phyloP scores from a whole-genome alignment of 768 basidiomycete species.

The Leccinum sublutescens region DNA sequence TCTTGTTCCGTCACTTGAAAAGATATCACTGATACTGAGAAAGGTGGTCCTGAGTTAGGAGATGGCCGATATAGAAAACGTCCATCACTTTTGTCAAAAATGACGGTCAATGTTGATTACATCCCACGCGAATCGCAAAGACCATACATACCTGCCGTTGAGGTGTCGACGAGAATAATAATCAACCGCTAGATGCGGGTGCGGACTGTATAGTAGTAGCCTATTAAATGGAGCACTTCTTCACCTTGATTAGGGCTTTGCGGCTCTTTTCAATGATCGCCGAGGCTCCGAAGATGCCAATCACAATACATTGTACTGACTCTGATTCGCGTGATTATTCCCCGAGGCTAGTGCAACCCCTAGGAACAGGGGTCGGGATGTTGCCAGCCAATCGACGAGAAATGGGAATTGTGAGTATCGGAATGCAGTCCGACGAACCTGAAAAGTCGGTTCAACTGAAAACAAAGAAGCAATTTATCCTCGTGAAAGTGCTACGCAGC shows the following conservation, averaged over 20 bases:
- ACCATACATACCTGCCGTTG: not conserved
- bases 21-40: not conserved
- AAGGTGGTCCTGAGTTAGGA: not conserved
- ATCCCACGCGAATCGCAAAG: not conserved
- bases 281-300: slow-evolving; percentile 3
- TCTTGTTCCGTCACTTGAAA: not conserved
- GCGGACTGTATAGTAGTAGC: not conserved
- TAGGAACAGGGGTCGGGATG: slow-evolving; percentile 9
- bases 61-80: not conserved
- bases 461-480: not conserved
- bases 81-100: not conserved
- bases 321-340: slow-evolving; percentile 8
- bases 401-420: not conserved
- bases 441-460: not conserved
- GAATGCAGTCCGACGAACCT: not conserved
- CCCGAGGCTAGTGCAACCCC: slow-evolving; percentile 1
- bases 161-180: not conserved
- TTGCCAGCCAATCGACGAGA: not conserved
- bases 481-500: slow-evolving; percentile 8
- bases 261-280: slow-evolving; percentile 2
- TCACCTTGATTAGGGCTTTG: not conserved
- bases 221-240: not conserved
- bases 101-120: not conserved
- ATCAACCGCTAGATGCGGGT: not conserved
- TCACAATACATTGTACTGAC: slow-evolving; percentile 1